Evolutionary conservation across 1,284 basidiomycete species (phyloP).

Genomic region (Tylopilus orsonianus): DNA sequence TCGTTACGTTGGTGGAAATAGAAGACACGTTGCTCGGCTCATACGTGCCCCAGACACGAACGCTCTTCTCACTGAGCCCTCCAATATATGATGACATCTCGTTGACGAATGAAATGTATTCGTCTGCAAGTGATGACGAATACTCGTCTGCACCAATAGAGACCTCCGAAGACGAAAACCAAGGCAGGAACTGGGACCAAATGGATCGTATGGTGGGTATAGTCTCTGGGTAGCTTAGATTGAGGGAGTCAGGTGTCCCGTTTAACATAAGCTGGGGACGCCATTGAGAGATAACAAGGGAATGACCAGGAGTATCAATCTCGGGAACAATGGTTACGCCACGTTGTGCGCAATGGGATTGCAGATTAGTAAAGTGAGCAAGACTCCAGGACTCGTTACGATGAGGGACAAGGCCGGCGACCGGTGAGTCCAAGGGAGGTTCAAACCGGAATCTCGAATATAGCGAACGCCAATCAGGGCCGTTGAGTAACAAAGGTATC

Average conservation of each 20-base stretch:
- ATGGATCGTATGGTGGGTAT: slow-evolving; percentile 37
- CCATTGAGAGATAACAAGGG: slow-evolving; percentile 40
- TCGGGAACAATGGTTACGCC: slow-evolving; percentile 39
- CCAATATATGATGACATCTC: slow-evolving; percentile 36
- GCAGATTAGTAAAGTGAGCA: slow-evolving; percentile 29
- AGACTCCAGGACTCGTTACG: slow-evolving; percentile 38
- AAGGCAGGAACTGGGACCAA: slow-evolving; percentile 40
- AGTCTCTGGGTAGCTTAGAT: slow-evolving; percentile 38
- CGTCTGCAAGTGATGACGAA: slow-evolving; percentile 31
- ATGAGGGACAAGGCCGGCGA: slow-evolving; percentile 30
- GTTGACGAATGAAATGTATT: slow-evolving; percentile 39
- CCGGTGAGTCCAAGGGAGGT: slow-evolving; percentile 28
- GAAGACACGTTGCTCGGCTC: slow-evolving; percentile 32
- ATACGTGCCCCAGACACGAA: slow-evolving; percentile 38
- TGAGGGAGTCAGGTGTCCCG: slow-evolving; percentile 34
- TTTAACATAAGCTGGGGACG: slow-evolving; percentile 35
- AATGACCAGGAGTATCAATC: slow-evolving; percentile 40
- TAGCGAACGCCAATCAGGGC: slow-evolving; percentile 32
- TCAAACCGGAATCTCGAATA: slow-evolving; percentile 41
- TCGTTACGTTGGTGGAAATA: slow-evolving; percentile 37
- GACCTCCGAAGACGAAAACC: slow-evolving; percentile 38
- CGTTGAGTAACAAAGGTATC: slow-evolving; percentile 33
- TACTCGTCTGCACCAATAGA: slow-evolving; percentile 45
- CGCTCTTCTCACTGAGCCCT: slow-evolving; percentile 29
- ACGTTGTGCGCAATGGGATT: slow-evolving; percentile 33